These are phyloP conservation scores for Exophiala alcalophila DNA, from an alignment of 2,329 filamentous ascomycete genomes.

Conservation along the genomic window DNA sequence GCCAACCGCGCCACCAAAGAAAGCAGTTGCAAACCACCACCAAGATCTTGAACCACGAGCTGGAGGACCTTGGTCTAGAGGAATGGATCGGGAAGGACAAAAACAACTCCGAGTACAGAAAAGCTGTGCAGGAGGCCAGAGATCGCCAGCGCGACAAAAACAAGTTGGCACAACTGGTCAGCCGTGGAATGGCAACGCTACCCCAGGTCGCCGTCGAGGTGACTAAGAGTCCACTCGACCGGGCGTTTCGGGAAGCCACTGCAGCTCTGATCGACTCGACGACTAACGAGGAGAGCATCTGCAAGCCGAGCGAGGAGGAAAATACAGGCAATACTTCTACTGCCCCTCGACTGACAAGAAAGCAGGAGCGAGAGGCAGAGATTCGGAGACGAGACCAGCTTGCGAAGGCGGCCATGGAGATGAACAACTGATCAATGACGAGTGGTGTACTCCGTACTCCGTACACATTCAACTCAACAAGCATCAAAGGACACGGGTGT, in stretches of 20 bases:
- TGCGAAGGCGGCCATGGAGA: conserved; percentile 23
- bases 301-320: background rate
- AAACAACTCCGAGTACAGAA: conserved; percentile 17
- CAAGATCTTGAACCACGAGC: conserved; percentile 16
- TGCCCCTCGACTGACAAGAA: background rate
- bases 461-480: background rate
- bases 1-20: conserved; percentile 4
- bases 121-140: conserved; percentile 16
- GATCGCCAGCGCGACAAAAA: conserved; percentile 16
- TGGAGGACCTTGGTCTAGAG: conserved; percentile 22
- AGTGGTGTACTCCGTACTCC: too few relatives aligned
- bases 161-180: conserved; percentile 15
- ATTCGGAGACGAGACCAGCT: conserved; percentile 21
- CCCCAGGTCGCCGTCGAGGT: background rate
- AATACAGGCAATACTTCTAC: background rate
- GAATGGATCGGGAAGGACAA: conserved; percentile 25
- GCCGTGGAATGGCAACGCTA: conserved; percentile 2
- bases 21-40: conserved; percentile 10
- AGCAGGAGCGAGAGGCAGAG: conserved; percentile 15
- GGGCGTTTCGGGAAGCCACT: conserved; percentile 6
- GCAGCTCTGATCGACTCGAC: conserved; percentile 5
- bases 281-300: background rate
- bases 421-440: too few relatives aligned
- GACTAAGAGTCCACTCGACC: conserved; percentile 3
- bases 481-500: too few relatives aligned